Evolutionary conservation across 768 basidiomycete genomes (phyloP).

Genomic region (Clitopilus passeckerianus): DNA sequence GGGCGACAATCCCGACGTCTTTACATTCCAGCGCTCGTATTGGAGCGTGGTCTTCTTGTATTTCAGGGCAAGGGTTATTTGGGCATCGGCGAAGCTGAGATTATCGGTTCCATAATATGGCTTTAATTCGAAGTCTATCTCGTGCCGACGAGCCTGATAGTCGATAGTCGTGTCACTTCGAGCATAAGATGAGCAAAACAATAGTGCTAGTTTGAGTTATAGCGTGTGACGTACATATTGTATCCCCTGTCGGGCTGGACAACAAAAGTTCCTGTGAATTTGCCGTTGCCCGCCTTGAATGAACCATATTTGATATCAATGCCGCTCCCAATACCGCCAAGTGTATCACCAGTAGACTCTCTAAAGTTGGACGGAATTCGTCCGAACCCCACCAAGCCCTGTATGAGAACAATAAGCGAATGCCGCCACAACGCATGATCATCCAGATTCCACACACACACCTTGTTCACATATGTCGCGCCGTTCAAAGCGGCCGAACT

Average conservation of each 20-base stretch:
- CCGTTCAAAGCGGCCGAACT: not conserved
- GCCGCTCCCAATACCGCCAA: slow-evolving; percentile 61
- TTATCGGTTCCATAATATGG: slow-evolving; percentile 46
- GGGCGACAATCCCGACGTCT: slow-evolving; percentile 55
- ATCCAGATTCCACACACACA: not conserved
- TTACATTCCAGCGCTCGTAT: slow-evolving; percentile 37
- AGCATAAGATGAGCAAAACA: not conserved
- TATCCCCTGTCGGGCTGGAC: slow-evolving; percentile 50
- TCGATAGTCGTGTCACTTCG: slow-evolving; percentile 34
- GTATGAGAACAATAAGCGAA: not conserved
- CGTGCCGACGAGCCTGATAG: slow-evolving; percentile 61
- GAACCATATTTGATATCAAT: slow-evolving; percentile 50
- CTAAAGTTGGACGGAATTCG: slow-evolving; percentile 52
- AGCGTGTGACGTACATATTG: slow-evolving; percentile 27
- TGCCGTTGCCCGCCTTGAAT: slow-evolving; percentile 30
- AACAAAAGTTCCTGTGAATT: slow-evolving; percentile 39
- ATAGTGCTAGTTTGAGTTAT: not conserved
- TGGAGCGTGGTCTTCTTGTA: slow-evolving; percentile 50
- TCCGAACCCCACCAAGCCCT: slow-evolving; percentile 60
- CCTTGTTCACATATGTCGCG: slow-evolving; percentile 3
- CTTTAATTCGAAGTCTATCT: slow-evolving; percentile 50
- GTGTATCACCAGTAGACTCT: slow-evolving; percentile 54
- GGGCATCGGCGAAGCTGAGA: slow-evolving; percentile 44
- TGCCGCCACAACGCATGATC: not conserved
- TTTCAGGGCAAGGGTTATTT: slow-evolving; percentile 43